Evolutionary conservation across 75 land plant genomes (phyloP).

Genomic region (Larix kaempferi): DNA sequence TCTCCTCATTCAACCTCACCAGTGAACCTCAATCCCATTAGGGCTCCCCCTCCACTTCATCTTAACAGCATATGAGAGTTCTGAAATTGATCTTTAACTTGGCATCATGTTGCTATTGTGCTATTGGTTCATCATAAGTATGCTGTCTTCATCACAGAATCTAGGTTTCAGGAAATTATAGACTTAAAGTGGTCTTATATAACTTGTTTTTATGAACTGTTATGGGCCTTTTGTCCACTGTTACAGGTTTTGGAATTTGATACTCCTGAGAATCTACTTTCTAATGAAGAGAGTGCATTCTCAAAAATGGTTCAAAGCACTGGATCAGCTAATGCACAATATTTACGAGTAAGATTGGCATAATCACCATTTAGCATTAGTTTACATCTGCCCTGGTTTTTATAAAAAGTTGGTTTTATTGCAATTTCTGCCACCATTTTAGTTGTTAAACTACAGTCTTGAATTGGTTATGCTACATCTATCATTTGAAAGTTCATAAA

Average conservation of each 20-base stretch:
- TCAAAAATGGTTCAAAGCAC: conserved; percentile 96
- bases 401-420: background rate
- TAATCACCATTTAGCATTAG: background rate
- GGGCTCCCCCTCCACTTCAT: too few species aligned
- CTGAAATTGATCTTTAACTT: background rate
- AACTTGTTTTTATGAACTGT: background rate
- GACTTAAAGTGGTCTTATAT: background rate
- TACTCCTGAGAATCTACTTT: conserved; percentile 65
- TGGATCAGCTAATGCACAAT: conserved; percentile 93
- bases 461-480: background rate
- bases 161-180: background rate
- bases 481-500: background rate
- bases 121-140: background rate
- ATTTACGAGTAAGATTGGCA: conserved; percentile 45
- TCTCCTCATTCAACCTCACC: too few species aligned
- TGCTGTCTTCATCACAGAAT: background rate
- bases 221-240: background rate
- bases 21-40: too few species aligned
- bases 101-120: background rate
- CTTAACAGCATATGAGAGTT: background rate
- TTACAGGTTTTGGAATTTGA: conserved; percentile 78
- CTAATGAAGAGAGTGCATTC: conserved; percentile 72
- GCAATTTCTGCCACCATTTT: background rate
- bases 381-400: too few species aligned
- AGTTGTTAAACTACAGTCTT: background rate